Evolutionary conservation across 495 filamentous ascomycete species (phyloP).

Genomic region (Chaetomium cochliodes): DNA sequence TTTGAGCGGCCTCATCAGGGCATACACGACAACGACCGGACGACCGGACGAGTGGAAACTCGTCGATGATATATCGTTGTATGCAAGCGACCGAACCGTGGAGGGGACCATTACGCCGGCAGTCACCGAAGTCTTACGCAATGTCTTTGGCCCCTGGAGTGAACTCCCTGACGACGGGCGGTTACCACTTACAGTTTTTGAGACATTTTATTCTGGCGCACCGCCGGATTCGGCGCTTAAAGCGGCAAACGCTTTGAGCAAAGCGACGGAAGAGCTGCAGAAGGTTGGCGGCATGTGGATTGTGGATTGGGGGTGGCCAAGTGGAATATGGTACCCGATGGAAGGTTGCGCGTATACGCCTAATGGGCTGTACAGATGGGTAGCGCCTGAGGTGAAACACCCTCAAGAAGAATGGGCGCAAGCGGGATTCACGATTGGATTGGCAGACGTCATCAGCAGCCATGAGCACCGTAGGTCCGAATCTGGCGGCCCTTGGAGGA

Average conservation of each 20-base stretch:
- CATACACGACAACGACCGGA: neutral
- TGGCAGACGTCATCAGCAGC: neutral
- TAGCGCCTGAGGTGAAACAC: neutral
- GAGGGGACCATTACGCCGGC: neutral
- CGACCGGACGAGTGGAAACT: slow-evolving; percentile 7
- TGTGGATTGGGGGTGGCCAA: slow-evolving; percentile 10
- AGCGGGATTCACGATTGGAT: neutral
- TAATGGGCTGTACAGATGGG: no score
- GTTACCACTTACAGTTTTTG: neutral
- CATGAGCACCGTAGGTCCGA: neutral
- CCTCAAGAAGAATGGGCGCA: neutral
- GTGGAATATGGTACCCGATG: neutral
- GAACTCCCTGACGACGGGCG: slow-evolving; percentile 2
- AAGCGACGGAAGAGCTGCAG: neutral
- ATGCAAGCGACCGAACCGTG: neutral
- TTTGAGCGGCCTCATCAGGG: neutral
- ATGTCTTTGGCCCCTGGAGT: neutral
- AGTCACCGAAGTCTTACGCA: neutral
- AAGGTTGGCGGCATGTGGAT: neutral
- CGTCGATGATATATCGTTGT: neutral
- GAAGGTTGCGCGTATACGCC: neutral
- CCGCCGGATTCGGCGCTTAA: no score
- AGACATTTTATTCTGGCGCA: neutral
- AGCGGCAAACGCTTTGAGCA: neutral
- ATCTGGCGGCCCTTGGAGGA: slow-evolving; percentile 2